phyloP scores from a whole-genome alignment of 345 rosid species.

The Eucalyptus sp. region DNA sequence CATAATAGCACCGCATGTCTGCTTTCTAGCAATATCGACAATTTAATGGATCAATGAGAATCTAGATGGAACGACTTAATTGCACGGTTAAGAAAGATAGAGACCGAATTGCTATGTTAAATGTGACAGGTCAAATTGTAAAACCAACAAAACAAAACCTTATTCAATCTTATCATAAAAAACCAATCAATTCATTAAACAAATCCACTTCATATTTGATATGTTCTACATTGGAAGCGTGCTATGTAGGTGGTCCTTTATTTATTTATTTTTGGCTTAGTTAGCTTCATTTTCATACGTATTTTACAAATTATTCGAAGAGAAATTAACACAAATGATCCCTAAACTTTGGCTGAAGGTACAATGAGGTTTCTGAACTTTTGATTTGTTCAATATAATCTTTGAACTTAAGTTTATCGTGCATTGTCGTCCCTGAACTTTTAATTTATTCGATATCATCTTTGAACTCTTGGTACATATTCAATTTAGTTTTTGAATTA shows the following conservation, averaged over 20 bases:
- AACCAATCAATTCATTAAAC: background rate
- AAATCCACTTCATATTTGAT: background rate
- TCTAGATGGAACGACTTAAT: background rate
- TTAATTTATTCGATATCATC: accelerated
- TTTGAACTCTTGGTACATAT: accelerated
- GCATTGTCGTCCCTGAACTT: accelerated
- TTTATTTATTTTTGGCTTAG: background rate
- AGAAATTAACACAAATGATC: no score
- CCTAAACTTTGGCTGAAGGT: no score
- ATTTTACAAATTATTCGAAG: background rate
- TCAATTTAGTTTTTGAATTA: no score
- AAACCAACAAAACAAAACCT: background rate
- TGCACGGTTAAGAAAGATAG: background rate
- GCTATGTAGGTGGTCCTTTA: background rate
- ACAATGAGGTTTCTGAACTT: no score
- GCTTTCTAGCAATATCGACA: background rate
- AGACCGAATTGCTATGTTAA: background rate
- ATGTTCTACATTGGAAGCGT: background rate
- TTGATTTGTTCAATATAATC: no score
- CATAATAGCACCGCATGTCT: background rate
- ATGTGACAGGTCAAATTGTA: background rate
- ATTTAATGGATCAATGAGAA: background rate
- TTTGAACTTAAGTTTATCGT: no score
- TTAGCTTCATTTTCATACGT: background rate
- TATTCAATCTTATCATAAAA: background rate